Percentiles rank a stretch among this genome's conserved stretches.
Evolutionary conservation across 345 rosid genomes (phyloP).

Genomic region (Brassica incana): DNA sequence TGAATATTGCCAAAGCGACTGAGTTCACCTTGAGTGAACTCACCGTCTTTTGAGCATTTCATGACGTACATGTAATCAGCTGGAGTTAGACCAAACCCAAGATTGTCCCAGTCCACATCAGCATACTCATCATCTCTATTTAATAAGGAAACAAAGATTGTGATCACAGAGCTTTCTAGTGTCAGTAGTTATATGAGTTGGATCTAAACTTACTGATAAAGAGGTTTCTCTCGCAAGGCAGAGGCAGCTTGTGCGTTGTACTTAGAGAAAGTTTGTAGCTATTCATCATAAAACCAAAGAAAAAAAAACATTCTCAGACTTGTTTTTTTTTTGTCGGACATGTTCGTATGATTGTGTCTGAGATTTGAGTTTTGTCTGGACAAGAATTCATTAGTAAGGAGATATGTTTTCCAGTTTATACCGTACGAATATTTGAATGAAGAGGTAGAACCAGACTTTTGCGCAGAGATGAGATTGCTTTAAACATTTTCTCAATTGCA

Average conservation of each 20-base stretch:
- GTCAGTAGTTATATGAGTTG: no score
- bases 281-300: neutral
- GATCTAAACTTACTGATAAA: conserved; percentile 29
- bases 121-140: conserved; percentile 58
- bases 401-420: no score
- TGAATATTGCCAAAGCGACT: conserved; percentile 47
- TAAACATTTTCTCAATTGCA: no score
- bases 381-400: neutral
- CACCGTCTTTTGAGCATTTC: conserved; percentile 52
- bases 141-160: neutral
- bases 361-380: conserved; percentile 17
- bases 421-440: conserved; percentile 32
- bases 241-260: conserved; percentile 43
- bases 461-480: conserved; percentile 29
- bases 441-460: conserved; percentile 28
- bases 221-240: conserved; percentile 26
- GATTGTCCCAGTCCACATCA: conserved; percentile 81
- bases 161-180: conserved; percentile 23
- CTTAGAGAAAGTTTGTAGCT: conserved; percentile 30
- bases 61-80: conserved; percentile 75
- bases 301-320: neutral
- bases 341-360: no score
- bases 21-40: conserved; percentile 36
- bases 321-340: no score
- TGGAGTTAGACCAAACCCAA: conserved; percentile 66